Conservation (phyloP, 2,329 filamentous ascomycete species). For the Colletotrichum liriopes region DNA sequence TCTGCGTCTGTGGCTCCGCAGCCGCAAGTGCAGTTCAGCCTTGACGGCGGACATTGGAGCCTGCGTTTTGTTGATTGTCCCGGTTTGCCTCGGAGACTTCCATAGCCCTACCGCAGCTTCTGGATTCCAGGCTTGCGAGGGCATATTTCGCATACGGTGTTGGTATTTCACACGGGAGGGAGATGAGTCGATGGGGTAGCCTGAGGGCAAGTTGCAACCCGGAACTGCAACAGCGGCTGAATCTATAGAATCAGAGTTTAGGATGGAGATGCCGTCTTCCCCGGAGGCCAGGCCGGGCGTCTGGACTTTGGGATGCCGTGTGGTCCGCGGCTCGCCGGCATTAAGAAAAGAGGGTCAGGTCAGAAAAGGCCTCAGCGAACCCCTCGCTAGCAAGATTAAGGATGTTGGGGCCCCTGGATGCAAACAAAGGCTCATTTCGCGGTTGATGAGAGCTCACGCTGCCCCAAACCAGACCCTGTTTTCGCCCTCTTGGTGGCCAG, state of each 20-base stretch:
- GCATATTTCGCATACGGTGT: slow-evolving; percentile 12
- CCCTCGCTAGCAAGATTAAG: slow-evolving; percentile 34
- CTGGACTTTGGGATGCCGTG: slow-evolving; percentile 24
- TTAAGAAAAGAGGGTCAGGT: slow-evolving; percentile 26
- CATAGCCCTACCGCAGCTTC: background rate
- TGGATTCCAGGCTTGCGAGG: slow-evolving; percentile 5
- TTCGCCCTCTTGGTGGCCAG: slow-evolving; percentile 5
- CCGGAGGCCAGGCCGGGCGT: slow-evolving; percentile 9
- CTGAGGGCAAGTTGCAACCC: slow-evolving; percentile 6
- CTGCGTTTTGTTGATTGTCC: background rate
- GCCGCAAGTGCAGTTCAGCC: background rate
- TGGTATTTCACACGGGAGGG: slow-evolving; percentile 3
- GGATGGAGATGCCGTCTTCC: slow-evolving; percentile 31
- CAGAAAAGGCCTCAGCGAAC: slow-evolving; percentile 27
- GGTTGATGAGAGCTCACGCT: slow-evolving; percentile 7
- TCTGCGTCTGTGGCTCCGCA: background rate
- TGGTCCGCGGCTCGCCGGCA: slow-evolving; percentile 29
- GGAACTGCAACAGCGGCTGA: slow-evolving; percentile 2
- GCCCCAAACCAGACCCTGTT: slow-evolving; percentile 5
- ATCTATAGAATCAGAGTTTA: slow-evolving; percentile 5
- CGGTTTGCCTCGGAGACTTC: slow-evolving; percentile 1
- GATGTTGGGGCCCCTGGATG: slow-evolving; percentile 22
- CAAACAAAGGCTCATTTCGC: slow-evolving; percentile 36
- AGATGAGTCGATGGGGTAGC: slow-evolving; percentile 24
- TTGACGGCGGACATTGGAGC: background rate